Evolutionary conservation across 179 eudicot genomes (phyloP), one percentile per base, ranked within the genome.

Genomic region (Nepenthes alata): DNA sequence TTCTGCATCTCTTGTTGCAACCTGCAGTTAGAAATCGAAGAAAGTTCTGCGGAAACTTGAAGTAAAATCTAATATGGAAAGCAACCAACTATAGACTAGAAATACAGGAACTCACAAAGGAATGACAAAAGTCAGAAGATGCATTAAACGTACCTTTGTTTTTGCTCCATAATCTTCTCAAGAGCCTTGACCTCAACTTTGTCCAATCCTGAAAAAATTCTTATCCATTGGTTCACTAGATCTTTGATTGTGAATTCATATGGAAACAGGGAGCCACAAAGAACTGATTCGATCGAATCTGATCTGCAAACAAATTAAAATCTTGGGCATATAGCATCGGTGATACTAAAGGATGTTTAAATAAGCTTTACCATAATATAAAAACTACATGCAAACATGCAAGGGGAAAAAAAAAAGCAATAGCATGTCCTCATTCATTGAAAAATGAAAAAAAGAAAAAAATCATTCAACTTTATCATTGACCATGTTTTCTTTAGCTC

Each of bases 101-200:
- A 41, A 39, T 38, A 6, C 15, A 67, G 14, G 44, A 55, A 14
- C 34, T 59, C 25, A 25, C 25, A 25, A 25, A 25, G 25, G 25
- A 25, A 25, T 25, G 25, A 25, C 25, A 25, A 25, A 25, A 25
- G 25, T 25, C 25, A 25, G 65, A 57, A 55, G 57, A 57, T 54
- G 56, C 55, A 56, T 25, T 25, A 61, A 52, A 65, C 69, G 15
- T 73, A 94, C 99, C 96, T 94, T 76, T 90, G 94, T 74, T 94
- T 90, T 86, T 90, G 99, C 81, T 90, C 99, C 74, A 94, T 77
- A 58, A 90, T 83, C 76, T 90, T 94, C 72, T 90, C 97, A 55
- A 94, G 78, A 69, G 99, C 99, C 74, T 84, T 90, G 55, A 91
- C 75, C 85, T 94, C 99, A 64, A 94, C 84, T 70, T 85, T 90